Percentiles rank a stretch among this genome's conserved stretches.
These are phyloP conservation scores for Xerocomus spinulosus DNA, from an alignment of 768 basidiomycete species.

Conservation along the genomic window DNA sequence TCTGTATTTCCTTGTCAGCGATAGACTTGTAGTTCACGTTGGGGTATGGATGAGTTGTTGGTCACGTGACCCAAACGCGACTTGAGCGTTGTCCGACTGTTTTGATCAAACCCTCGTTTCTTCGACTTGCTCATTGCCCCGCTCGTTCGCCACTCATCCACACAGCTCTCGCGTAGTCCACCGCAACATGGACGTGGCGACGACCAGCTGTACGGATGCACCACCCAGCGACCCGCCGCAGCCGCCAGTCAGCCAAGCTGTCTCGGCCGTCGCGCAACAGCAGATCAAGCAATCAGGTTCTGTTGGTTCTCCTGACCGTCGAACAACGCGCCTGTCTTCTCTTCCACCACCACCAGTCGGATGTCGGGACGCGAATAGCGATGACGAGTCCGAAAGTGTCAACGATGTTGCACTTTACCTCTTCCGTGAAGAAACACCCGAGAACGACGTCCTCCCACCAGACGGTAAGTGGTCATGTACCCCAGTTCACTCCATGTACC, in stretches of 20 bases:
- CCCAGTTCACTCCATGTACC: slow-evolving; percentile 4
- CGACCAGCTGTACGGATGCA: slow-evolving; percentile 36
- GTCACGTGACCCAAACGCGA: slow-evolving; percentile 33
- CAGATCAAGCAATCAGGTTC: slow-evolving; percentile 24
- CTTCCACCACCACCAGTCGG: slow-evolving; percentile 29
- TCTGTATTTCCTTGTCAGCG: not conserved
- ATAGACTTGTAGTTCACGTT: slow-evolving; percentile 7
- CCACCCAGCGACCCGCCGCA: slow-evolving; percentile 42
- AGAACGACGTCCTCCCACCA: slow-evolving; percentile 39
- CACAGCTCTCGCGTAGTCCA: not conserved
- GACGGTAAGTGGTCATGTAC: slow-evolving; percentile 36
- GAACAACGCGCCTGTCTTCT: slow-evolving; percentile 49
- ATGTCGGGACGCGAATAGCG: slow-evolving; percentile 20
- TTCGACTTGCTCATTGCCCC: not conserved
- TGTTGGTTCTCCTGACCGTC: slow-evolving; percentile 36
- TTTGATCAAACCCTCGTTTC: slow-evolving; percentile 14
- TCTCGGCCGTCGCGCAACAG: slow-evolving; percentile 31
- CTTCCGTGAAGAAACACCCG: slow-evolving; percentile 48
- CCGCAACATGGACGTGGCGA: slow-evolving; percentile 17
- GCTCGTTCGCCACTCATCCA: not conserved
- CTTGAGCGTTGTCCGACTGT: slow-evolving; percentile 14
- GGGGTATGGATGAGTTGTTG: not conserved
- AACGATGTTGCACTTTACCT: slow-evolving; percentile 21
- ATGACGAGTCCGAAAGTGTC: slow-evolving; percentile 30
- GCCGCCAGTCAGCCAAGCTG: slow-evolving; percentile 50